A percentile compares a stretch with the other conserved stretches of the same genome.
Evolutionary conservation across 164 flowering plant species (phyloP).

Genomic region (Vitis rotundifolia): DNA sequence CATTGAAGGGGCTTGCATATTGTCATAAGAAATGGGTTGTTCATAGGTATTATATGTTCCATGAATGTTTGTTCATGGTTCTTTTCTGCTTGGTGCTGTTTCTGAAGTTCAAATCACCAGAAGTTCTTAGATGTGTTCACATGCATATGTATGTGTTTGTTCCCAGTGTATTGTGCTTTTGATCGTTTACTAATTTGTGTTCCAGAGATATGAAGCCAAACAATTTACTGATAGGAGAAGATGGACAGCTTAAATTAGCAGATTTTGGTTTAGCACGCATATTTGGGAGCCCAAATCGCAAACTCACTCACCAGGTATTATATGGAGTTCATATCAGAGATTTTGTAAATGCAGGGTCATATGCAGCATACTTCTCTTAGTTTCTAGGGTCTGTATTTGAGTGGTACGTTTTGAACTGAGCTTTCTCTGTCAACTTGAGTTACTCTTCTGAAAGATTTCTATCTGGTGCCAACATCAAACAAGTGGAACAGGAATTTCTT

Average conservation of each 20-base stretch:
- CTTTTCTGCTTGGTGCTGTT: too few relatives aligned
- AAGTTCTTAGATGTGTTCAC: too few relatives aligned
- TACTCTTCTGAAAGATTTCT: neutral
- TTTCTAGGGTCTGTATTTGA: neutral
- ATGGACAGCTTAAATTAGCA: slow-evolving; percentile 64
- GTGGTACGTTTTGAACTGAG: neutral
- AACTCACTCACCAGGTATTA: slow-evolving; percentile 65
- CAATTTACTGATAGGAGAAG: slow-evolving; percentile 58
- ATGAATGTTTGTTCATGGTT: too few relatives aligned
- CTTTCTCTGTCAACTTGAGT: neutral
- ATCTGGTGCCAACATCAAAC: neutral
- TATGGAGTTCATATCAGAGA: neutral
- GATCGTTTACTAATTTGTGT: neutral
- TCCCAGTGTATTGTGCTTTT: too few relatives aligned
- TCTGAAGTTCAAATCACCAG: too few relatives aligned
- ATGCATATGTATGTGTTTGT: too few relatives aligned
- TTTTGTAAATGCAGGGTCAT: neutral
- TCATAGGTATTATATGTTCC: slow-evolving; percentile 40
- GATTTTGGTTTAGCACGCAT: slow-evolving; percentile 70
- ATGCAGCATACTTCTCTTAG: neutral
- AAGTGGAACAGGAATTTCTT: neutral
- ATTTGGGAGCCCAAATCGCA: slow-evolving; percentile 71
- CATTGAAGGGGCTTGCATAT: slow-evolving; percentile 59
- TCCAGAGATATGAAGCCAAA: slow-evolving; percentile 77
- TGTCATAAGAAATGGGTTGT: slow-evolving; percentile 74